These are phyloP conservation scores for Fomitopsis palustris DNA, from an alignment of 1,284 basidiomycete genomes.

Conservation along the genomic window DNA sequence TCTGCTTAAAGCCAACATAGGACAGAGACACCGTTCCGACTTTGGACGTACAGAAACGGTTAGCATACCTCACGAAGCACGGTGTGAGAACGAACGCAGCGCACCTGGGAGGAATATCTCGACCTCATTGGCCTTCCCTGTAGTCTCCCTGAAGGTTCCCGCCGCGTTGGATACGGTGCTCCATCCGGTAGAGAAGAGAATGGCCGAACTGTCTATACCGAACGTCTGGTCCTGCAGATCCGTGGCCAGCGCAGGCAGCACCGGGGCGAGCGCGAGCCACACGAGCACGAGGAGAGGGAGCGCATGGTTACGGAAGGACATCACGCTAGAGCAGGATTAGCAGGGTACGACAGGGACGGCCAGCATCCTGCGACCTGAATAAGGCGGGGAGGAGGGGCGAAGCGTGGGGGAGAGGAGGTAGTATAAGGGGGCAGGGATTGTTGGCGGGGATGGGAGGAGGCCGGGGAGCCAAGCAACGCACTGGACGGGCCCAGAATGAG, in stretches of 20 bases:
- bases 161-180: conserved; percentile 7
- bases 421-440: neutral
- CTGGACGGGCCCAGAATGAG: neutral
- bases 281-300: neutral
- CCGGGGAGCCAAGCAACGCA: neutral
- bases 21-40: conserved; percentile 17
- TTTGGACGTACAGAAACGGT: neutral
- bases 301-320: neutral
- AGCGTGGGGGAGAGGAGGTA: conserved; percentile 3
- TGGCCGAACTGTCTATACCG: conserved; percentile 11
- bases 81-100: neutral
- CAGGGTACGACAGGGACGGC: conserved; percentile 14
- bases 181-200: conserved; percentile 23
- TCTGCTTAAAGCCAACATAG: conserved; percentile 18
- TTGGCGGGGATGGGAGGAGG: neutral
- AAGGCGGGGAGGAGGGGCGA: conserved; percentile 5
- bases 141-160: conserved; percentile 13
- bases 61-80: neutral
- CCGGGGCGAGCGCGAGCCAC: conserved; percentile 8
- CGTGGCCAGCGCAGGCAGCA: conserved; percentile 10
- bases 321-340: conserved; percentile 7
- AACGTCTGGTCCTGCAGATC: conserved; percentile 20
- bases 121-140: conserved; percentile 11
- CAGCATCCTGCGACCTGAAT: conserved; percentile 22
- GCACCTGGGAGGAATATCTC: conserved; percentile 16